phyloP scores from a whole-genome alignment of 805 yeast genomes.

The Huiozyma sinensis region DNA sequence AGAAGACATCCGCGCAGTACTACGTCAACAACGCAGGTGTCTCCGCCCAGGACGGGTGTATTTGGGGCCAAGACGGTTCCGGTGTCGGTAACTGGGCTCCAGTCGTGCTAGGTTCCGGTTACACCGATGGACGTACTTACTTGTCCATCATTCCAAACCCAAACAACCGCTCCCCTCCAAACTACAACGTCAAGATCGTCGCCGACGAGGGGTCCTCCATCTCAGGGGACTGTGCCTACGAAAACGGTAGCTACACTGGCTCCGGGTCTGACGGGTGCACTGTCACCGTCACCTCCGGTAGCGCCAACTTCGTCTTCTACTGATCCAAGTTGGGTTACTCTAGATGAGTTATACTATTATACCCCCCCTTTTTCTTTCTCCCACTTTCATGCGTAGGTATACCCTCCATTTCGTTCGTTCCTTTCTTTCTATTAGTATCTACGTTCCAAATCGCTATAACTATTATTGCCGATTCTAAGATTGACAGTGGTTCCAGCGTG shows the following conservation, averaged over 20 bases:
- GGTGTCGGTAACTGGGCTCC: slow-evolving; percentile 77
- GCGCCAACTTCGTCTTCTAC: slow-evolving; percentile 51
- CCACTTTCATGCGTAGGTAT: background rate
- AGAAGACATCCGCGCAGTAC: slow-evolving; percentile 58
- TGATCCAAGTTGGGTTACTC: slow-evolving; percentile 7
- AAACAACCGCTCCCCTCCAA: slow-evolving; percentile 44
- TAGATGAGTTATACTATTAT: background rate
- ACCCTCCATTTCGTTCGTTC: no score
- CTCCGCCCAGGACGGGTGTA: slow-evolving; percentile 54
- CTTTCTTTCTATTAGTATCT: no score
- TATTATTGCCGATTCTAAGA: no score
- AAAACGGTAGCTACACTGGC: slow-evolving; percentile 63
- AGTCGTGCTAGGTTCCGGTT: slow-evolving; percentile 69
- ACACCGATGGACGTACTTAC: slow-evolving; percentile 48
- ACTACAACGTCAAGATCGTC: slow-evolving; percentile 66
- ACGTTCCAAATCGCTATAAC: no score
- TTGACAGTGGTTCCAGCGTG: no score
- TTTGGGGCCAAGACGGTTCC: slow-evolving; percentile 53
- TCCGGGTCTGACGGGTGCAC: slow-evolving; percentile 71
- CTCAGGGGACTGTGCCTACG: slow-evolving; percentile 69
- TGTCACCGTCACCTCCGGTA: slow-evolving; percentile 49
- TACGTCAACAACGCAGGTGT: slow-evolving; percentile 74
- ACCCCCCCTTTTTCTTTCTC: background rate
- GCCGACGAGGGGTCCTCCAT: slow-evolving; percentile 47
- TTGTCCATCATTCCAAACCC: slow-evolving; percentile 71